Conservation (phyloP, 2,329 filamentous ascomycete species). For the Talaromyces sp. region DNA sequence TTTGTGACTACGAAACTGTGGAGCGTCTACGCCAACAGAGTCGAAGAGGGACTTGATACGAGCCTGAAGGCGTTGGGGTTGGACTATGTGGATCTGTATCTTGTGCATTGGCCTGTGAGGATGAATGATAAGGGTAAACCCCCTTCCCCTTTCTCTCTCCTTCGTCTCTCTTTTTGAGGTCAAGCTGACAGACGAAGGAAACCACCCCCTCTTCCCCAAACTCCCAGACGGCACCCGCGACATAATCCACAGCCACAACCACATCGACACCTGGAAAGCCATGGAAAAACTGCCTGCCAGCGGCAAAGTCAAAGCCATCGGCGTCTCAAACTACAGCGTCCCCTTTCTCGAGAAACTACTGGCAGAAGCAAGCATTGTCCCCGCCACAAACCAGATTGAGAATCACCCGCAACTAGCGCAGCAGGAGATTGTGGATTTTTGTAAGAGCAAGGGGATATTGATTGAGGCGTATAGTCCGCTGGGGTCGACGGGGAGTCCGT, state of each 20-base stretch:
- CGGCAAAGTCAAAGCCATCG: conserved; percentile 51
- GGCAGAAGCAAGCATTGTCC: conserved; percentile 46
- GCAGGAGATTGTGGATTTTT: conserved; percentile 49
- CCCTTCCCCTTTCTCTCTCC: conserved; percentile 43
- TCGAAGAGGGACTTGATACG: conserved; percentile 59
- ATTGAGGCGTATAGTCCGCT: conserved; percentile 51
- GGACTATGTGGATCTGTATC: conserved; percentile 68
- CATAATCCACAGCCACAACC: conserved; percentile 66
- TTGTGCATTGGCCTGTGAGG: conserved; percentile 66
- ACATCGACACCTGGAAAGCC: conserved; percentile 55
- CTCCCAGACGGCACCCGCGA: conserved; percentile 71
- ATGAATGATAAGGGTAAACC: conserved; percentile 50
- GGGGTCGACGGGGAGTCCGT: conserved; percentile 44
- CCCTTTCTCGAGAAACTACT: conserved; percentile 50
- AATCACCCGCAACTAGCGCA: conserved; percentile 56
- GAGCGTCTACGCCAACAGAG: conserved; percentile 64
- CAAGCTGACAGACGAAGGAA: conserved; percentile 42
- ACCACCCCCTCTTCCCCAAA: conserved; percentile 63
- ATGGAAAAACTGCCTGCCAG: conserved; percentile 45
- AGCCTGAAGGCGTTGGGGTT: conserved; percentile 62
- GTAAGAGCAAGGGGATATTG: conserved; percentile 50
- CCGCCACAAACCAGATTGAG: conserved; percentile 54
- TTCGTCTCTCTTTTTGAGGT: conserved; percentile 40
- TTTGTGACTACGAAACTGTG: conserved; percentile 68
- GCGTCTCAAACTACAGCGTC: conserved; percentile 53